Conservation (phyloP, 2,329 filamentous ascomycete species). For the Myriosclerotinia scirpicola region DNA sequence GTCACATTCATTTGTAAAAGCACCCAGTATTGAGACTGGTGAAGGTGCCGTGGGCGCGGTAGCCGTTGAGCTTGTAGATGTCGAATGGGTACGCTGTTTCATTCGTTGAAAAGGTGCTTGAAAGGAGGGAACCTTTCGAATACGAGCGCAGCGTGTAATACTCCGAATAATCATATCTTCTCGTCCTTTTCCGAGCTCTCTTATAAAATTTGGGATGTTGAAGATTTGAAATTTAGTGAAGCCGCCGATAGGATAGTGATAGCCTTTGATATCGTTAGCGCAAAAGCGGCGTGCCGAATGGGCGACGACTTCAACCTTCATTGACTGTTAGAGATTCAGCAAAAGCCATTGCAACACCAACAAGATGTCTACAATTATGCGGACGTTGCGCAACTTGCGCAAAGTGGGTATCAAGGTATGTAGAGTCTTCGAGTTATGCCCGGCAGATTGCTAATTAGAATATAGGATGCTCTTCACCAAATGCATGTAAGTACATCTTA, state of each 20-base stretch:
- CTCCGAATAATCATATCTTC: slow-evolving; percentile 42
- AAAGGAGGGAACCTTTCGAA: slow-evolving; percentile 34
- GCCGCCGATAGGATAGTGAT: slow-evolving; percentile 13
- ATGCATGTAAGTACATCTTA: slow-evolving; percentile 70
- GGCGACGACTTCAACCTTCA: slow-evolving; percentile 26
- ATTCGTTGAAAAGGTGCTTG: slow-evolving; percentile 29
- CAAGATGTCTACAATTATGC: slow-evolving; percentile 86
- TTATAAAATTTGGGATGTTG: slow-evolving; percentile 4
- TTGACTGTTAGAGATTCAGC: not conserved
- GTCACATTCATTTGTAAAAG: slow-evolving; percentile 74
- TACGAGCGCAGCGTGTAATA: slow-evolving; percentile 39
- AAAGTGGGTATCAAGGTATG: slow-evolving; percentile 83
- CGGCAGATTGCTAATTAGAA: slow-evolving; percentile 42
- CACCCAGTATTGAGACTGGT: slow-evolving; percentile 54
- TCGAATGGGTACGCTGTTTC: slow-evolving; percentile 39
- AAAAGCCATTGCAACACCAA: slow-evolving; percentile 38
- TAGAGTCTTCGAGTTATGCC: not conserved
- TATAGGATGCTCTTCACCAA: slow-evolving; percentile 85
- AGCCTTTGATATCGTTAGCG: slow-evolving; percentile 26
- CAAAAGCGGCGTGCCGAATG: slow-evolving; percentile 30
- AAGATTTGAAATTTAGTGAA: slow-evolving; percentile 21
- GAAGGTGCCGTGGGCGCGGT: slow-evolving; percentile 42
- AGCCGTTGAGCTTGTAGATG: slow-evolving; percentile 32
- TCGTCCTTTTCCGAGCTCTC: slow-evolving; percentile 9
- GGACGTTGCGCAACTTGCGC: slow-evolving; percentile 85